Percentiles rank a stretch among this genome's conserved stretches.
These are phyloP conservation scores for Puccinia horiana DNA, from an alignment of 1,284 basidiomycete genomes.

Conservation along the genomic window DNA sequence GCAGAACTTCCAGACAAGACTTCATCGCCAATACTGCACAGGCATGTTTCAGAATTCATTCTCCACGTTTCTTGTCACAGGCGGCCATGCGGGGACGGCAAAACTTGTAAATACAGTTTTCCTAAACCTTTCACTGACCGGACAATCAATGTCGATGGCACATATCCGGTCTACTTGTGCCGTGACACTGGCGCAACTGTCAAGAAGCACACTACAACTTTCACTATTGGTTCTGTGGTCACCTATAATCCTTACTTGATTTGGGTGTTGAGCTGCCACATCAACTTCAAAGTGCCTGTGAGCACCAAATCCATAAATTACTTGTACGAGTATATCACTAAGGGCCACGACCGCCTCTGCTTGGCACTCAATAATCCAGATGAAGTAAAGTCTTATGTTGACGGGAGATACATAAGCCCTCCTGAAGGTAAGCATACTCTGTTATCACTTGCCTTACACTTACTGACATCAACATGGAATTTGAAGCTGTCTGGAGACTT, in stretches of 20 bases:
- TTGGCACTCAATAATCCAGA: neutral
- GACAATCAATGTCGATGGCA: too few species aligned
- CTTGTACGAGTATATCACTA: constrained; percentile 27
- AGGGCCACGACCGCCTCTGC: neutral
- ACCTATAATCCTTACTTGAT: constrained; percentile 8
- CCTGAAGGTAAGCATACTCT: constrained; percentile 3
- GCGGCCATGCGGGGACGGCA: too few species aligned
- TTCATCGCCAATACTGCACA: constrained; percentile 58
- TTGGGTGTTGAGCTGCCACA: neutral
- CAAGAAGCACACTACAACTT: too few species aligned
- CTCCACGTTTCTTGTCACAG: too few species aligned
- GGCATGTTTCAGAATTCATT: neutral
- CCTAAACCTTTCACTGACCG: too few species aligned
- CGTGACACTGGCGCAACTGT: too few species aligned
- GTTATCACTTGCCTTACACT: neutral
- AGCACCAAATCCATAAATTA: too few species aligned
- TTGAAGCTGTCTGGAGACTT: constrained; percentile 59
- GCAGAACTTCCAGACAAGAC: constrained; percentile 61
- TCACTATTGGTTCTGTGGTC: too few species aligned
- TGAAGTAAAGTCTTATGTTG: neutral
- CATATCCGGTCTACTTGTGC: too few species aligned
- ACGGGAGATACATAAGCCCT: constrained; percentile 2
- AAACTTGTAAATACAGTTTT: too few species aligned
- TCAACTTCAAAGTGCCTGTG: neutral
- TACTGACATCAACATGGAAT: neutral